A percentile compares a stretch with the other conserved stretches of the same genome.
Conservation (phyloP, 441 rosid genomes). For the Eugenia klotzschiana region DNA sequence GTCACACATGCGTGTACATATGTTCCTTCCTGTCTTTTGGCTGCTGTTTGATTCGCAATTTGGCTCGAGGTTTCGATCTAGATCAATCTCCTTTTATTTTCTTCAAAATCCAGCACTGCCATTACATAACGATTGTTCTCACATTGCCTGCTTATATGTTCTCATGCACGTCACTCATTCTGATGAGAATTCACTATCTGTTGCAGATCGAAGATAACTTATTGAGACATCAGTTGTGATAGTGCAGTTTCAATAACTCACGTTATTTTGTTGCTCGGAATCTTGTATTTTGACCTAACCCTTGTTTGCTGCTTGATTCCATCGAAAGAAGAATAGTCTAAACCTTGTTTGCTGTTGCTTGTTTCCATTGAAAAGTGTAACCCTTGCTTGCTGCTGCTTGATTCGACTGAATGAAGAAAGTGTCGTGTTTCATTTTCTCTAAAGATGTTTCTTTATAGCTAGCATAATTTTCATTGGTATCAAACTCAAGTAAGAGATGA, state of each 20-base stretch:
- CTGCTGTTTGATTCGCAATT: not conserved
- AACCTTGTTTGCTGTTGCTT: not conserved
- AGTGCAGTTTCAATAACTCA: not conserved
- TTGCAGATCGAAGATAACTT: not conserved
- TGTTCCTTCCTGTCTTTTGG: not conserved
- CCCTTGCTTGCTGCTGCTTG: not conserved
- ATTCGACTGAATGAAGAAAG: not conserved
- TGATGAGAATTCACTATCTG: not conserved
- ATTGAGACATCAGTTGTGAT: not conserved
- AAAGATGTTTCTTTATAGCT: too few species aligned
- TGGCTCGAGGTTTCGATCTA: not conserved
- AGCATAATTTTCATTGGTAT: too few species aligned
- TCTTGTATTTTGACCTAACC: not conserved
- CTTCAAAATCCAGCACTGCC: not conserved
- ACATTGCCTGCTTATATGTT: too few species aligned
- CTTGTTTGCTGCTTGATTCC: not conserved
- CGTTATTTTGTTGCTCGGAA: not conserved
- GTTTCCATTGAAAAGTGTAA: not conserved
- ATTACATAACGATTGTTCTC: too few species aligned
- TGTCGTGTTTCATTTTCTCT: not conserved
- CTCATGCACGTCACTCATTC: not conserved
- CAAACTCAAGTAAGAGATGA: not conserved
- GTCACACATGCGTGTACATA: not conserved
- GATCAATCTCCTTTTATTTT: not conserved
- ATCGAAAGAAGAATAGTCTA: not conserved